Percentiles rank a stretch among this genome's conserved stretches.
phyloP scores from a whole-genome alignment of 192 early-diverging fungal species.

The Kappamyces sp. region DNA sequence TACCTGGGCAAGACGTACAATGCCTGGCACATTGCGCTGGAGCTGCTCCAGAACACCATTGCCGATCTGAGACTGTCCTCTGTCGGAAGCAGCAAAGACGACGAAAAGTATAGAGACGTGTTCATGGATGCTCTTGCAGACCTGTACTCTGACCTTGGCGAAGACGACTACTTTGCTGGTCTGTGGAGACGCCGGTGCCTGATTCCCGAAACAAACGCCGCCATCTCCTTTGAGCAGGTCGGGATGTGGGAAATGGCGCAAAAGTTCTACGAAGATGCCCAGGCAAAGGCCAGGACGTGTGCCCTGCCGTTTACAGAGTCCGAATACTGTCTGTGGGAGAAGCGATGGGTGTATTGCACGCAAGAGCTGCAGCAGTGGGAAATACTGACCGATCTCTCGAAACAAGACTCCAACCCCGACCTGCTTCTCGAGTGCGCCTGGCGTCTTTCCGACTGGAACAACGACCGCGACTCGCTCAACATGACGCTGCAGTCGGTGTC shows the following conservation, averaged over 20 bases:
- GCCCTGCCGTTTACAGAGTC: constrained; percentile 85
- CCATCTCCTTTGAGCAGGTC: constrained; percentile 89
- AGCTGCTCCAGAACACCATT: constrained; percentile 72
- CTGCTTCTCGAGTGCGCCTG: constrained; percentile 89
- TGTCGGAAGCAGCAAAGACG: constrained; percentile 58
- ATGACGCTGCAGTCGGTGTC: constrained; percentile 57
- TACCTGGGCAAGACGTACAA: constrained; percentile 88
- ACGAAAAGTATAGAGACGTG: constrained; percentile 80
- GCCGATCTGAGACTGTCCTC: constrained; percentile 39
- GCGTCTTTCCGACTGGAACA: constrained; percentile 90
- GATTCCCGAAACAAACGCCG: constrained; percentile 92
- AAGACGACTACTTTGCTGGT: constrained; percentile 89
- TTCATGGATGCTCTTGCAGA: constrained; percentile 87
- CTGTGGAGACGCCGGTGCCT: constrained; percentile 83
- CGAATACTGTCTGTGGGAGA: constrained; percentile 97
- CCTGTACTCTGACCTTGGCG: constrained; percentile 75
- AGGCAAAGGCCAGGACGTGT: constrained; percentile 81
- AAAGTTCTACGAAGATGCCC: constrained; percentile 84
- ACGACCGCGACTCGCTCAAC: constrained; percentile 70
- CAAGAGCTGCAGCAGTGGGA: constrained; percentile 97
- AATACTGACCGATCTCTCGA: constrained; percentile 83
- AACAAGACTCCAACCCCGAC: constrained; percentile 81
- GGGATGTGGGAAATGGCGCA: constrained; percentile 93
- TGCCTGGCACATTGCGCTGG: constrained; percentile 85
- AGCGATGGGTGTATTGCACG: constrained; percentile 89